Percentiles rank a stretch among this genome's conserved stretches.
phyloP scores from a whole-genome alignment of 352 stramenopile genomes.

The Aphanomyces cochlioides region DNA sequence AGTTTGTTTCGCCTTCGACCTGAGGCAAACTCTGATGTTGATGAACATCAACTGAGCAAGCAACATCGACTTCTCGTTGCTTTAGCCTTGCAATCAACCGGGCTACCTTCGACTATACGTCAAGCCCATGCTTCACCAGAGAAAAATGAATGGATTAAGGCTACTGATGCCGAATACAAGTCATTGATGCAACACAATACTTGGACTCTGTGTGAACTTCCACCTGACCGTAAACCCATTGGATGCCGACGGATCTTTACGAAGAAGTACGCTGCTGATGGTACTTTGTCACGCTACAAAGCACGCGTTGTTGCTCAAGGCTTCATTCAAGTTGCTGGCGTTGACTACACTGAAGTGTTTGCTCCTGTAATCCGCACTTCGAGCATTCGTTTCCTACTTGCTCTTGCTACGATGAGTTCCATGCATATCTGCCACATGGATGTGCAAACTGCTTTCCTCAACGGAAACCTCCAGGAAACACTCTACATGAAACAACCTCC shows the following conservation, averaged over 20 bases:
- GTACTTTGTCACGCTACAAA: slow-evolving; percentile 5
- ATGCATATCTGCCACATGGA: too few species aligned
- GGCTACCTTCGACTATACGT: not conserved
- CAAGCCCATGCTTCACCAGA: slow-evolving; percentile 6
- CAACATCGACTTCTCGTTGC: not conserved
- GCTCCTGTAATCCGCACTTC: too few species aligned
- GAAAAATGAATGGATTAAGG: not conserved
- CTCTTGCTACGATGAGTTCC: too few species aligned
- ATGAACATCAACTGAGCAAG: not conserved
- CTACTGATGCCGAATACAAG: not conserved
- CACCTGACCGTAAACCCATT: not conserved
- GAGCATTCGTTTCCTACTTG: too few species aligned
- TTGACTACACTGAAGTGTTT: not conserved
- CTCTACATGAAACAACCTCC: too few species aligned
- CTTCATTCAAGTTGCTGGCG: not conserved
- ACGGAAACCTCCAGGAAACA: too few species aligned
- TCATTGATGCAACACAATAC: slow-evolving; percentile 1
- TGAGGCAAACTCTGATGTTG: not conserved
- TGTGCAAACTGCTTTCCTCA: too few species aligned
- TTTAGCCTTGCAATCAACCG: slow-evolving; percentile 3
- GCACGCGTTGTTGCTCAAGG: not conserved
- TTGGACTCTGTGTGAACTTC: slow-evolving; percentile 3
- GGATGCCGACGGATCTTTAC: not conserved
- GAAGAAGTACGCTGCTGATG: slow-evolving; percentile 6
- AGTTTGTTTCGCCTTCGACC: not conserved